Evolutionary conservation across 1,284 basidiomycete species (phyloP).

Genomic region (Peniophora sp.): DNA sequence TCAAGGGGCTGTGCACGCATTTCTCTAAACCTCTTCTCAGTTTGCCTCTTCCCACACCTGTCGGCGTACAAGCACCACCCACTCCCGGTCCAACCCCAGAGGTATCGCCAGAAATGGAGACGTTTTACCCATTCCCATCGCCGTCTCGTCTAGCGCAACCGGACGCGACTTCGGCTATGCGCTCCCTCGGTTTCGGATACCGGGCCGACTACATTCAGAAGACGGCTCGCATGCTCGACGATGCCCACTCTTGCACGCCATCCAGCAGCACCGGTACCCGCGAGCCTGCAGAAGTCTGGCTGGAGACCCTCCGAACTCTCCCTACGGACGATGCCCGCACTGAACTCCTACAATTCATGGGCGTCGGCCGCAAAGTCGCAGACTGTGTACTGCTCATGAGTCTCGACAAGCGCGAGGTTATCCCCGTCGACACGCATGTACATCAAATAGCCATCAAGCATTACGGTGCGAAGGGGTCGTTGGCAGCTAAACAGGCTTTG

Average conservation of each 20-base stretch:
- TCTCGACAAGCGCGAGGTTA: constrained; percentile 84
- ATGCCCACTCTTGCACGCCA: constrained; percentile 31
- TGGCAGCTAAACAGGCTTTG: constrained; percentile 48
- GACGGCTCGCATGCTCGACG: constrained; percentile 75
- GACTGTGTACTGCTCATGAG: constrained; percentile 96
- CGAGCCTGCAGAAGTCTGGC: constrained; percentile 53
- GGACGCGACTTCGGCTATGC: constrained; percentile 60
- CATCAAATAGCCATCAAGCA: constrained; percentile 81
- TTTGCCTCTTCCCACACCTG: constrained; percentile 29
- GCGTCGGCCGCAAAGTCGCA: constrained; percentile 93
- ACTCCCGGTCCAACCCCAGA: constrained; percentile 3
- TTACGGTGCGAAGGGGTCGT: constrained; percentile 58
- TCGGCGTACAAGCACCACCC: constrained; percentile 1
- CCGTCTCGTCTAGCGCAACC: constrained; percentile 59
- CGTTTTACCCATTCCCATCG: constrained; percentile 82
- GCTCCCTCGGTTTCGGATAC: constrained; percentile 91
- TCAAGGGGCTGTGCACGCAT: constrained; percentile 63
- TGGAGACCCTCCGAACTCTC: constrained; percentile 45
- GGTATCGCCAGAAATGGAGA: constrained; percentile 16
- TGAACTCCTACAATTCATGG: constrained; percentile 75
- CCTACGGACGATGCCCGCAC: constrained; percentile 58
- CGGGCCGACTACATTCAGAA: constrained; percentile 85
- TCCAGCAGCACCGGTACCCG: constrained; percentile 11
- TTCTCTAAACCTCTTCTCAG: constrained; percentile 64
- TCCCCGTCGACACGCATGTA: constrained; percentile 92